phyloP scores from a whole-genome alignment of 2,329 filamentous ascomycete genomes.

The Didymellaceae sp. region DNA sequence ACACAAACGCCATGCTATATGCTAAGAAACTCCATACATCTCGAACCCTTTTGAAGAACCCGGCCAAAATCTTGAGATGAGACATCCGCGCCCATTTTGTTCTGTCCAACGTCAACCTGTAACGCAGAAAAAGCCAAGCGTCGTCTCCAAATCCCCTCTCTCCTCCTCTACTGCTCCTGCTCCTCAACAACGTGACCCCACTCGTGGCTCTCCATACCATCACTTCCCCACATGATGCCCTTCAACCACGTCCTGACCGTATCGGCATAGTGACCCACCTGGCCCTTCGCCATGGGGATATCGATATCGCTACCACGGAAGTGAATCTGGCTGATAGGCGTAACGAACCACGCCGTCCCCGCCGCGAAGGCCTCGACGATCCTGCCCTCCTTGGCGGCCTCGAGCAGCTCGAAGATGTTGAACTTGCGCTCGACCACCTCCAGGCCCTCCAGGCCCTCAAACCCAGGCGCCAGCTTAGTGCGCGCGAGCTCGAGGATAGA shows the following conservation, averaged over 20 bases:
- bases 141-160: no score
- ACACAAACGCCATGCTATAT: constrained; percentile 13
- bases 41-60: no score
- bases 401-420: constrained; percentile 77
- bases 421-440: constrained; percentile 84
- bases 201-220: constrained; percentile 51
- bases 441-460: constrained; percentile 50
- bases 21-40: constrained; percentile 2
- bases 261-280: constrained; percentile 52
- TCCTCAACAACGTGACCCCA: constrained; percentile 57
- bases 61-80: no score
- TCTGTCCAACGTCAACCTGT: background rate
- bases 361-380: constrained; percentile 85
- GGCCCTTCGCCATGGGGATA: constrained; percentile 51
- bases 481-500: constrained; percentile 77
- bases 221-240: constrained; percentile 58
- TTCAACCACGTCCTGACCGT: constrained; percentile 55
- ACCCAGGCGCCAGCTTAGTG: constrained; percentile 59
- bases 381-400: constrained; percentile 75
- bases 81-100: constrained; percentile 3
- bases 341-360: constrained; percentile 73
- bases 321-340: constrained; percentile 54
- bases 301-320: constrained; percentile 54
- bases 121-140: background rate
- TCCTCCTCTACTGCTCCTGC: constrained; percentile 11